Base-by-base conservation (phyloP, 2,329 filamentous ascomycete genomes). In the Coniochaeta pulveracea region DNA sequence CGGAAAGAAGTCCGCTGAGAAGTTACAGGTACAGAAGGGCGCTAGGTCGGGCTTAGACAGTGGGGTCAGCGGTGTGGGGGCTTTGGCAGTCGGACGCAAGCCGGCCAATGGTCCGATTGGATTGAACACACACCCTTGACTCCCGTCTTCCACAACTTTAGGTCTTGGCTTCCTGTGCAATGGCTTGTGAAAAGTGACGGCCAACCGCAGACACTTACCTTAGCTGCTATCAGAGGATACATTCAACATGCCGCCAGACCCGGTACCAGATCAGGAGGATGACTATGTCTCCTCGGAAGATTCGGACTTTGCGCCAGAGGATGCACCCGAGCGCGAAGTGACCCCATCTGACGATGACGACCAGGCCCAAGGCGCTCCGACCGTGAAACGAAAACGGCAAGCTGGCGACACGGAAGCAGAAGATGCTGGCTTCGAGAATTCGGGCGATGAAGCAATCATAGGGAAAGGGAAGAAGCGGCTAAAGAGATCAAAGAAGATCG, bases 381-480 rank as follows among this genome's bases (percentile, higher is more conserved):
- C 45, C 3, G 37, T 38, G 8, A 59, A 60, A 29, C 47, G 57
- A 34, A 62, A 58, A 45, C 43, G 53, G 9, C 37, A 44, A 1
- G 41, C 37, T 6, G 41, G 37, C 14, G 48, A 35, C 10, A 43
- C 43, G 2, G 57, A 62, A 4, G 56, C 52, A 2, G 57, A 60
- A 22, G 64, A 69, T 41, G 60, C 59, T 0, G 72, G 64, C 1
- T 72, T 75, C 39, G 69, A 75, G 38, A 80, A 80, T 42, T 84
- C 80, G 1, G 80, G 79, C n/a, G 80, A 85, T 46, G 80, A 85
- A 47, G 68, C 69, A 1, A 69, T 82, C 35, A 78, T 85, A 43
- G 60, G 69, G 28, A 76, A 67, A 42, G 76, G 69, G 12, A 72
- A 68, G 46, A 76, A 68, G 48, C 58, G 59, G 34, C 58, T 54